A percentile compares a stretch with the other conserved stretches of the same genome.
Conservation (phyloP, 78 protist genomes). For the Mastigamoeba balamuthi region DNA sequence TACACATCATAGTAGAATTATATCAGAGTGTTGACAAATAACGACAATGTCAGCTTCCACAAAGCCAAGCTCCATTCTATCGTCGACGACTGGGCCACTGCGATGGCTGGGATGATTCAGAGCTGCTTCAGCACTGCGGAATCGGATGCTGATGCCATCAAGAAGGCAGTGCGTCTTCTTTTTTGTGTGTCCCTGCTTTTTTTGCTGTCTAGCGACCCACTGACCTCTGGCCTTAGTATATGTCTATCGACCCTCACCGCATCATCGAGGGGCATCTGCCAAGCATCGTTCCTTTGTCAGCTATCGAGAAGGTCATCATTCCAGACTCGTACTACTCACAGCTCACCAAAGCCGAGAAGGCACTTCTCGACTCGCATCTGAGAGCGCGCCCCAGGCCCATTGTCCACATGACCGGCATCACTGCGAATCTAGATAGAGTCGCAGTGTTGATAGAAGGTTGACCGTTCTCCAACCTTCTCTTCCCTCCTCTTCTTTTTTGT, state of each 20-base stretch:
- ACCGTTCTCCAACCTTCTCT: no score
- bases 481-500: no score
- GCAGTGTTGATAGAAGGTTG: no score
- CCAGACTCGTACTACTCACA: neutral
- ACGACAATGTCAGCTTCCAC: neutral
- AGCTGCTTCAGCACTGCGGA: neutral
- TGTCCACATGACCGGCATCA: no score
- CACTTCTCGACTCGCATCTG: neutral
- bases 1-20: no score
- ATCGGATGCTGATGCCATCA: no score
- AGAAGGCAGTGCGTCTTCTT: no score
- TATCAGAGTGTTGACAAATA: no score
- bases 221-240: neutral
- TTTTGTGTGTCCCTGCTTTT: no score
- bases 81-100: neutral
- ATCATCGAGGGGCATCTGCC: neutral
- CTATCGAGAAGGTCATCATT: neutral
- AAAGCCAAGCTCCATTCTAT: neutral
- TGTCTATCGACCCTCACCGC: neutral
- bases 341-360: neutral
- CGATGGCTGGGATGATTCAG: neutral
- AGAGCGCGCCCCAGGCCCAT: neutral
- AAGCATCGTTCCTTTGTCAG: neutral
- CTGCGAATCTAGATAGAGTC: no score
- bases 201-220: no score